phyloP scores from a whole-genome alignment of 345 rosid species.

The Euphorbia peplus region DNA sequence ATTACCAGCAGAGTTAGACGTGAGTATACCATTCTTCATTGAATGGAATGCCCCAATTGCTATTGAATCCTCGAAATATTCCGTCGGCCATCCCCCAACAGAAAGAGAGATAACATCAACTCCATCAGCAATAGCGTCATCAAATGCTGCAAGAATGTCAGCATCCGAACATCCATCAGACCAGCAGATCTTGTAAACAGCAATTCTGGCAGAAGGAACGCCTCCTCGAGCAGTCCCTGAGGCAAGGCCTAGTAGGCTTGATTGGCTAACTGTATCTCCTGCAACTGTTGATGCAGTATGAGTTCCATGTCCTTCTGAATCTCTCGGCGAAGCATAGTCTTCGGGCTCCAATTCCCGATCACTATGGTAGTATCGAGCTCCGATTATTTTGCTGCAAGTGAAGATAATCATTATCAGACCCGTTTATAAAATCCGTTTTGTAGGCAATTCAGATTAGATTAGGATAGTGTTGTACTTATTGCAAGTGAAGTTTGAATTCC shows the following conservation, averaged over 20 bases:
- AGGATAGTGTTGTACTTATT: slow-evolving; percentile 5
- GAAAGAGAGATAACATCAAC: slow-evolving; percentile 11
- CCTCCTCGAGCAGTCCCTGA: slow-evolving; percentile 16
- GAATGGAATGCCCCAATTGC: slow-evolving; percentile 16
- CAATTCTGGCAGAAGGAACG: slow-evolving; percentile 8
- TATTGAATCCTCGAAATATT: slow-evolving; percentile 1
- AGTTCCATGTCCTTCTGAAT: slow-evolving; percentile 15
- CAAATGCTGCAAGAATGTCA: slow-evolving; percentile 14
- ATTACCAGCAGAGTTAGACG: slow-evolving; percentile 4
- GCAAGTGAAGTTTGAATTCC: slow-evolving; percentile 10
- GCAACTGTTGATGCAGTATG: slow-evolving; percentile 18
- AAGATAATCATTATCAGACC: no score
- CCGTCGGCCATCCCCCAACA: background rate
- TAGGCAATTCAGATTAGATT: background rate
- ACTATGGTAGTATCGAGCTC: slow-evolving; percentile 13
- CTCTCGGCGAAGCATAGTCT: background rate
- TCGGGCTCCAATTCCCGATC: background rate
- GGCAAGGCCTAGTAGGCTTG: background rate
- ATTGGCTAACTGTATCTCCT: background rate
- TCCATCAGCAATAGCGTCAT: slow-evolving; percentile 14
- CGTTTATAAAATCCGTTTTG: no score
- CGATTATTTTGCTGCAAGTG: slow-evolving; percentile 11
- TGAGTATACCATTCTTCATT: slow-evolving; percentile 8
- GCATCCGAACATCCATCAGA: background rate
- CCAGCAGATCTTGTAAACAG: slow-evolving; percentile 17